Base-by-base conservation (phyloP, 2,329 filamentous ascomycete species). In the Fusarium sp. region DNA sequence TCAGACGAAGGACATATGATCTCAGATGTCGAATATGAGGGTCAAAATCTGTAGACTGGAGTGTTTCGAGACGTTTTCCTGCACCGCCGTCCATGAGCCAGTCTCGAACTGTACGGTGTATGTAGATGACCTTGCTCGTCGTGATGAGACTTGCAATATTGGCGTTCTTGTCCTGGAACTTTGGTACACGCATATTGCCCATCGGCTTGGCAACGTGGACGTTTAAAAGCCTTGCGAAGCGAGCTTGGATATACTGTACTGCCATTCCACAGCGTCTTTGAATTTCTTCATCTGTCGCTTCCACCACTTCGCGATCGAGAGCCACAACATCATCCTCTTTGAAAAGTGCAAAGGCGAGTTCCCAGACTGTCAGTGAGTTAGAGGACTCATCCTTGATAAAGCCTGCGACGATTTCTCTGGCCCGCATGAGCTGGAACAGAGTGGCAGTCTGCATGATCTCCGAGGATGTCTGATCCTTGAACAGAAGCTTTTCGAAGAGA, bases 1-100 rank as follows among this genome's bases (percentile, higher is more conserved):
- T 83, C 54, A 83, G 74, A 2, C 77, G 80, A 0, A 83, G 74
- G 5, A 83, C 61, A 13, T 66, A 66, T 35, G 64, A 67, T 17
- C 51, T 47, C 1, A 66, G 44, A 38, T 66, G 64, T 13, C 51
- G 64, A 24, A 67, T 20, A 31, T 67, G 64, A 7, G 64, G 26
- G 22, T 66, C 51, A 17, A 67, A 66, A 4, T n/a, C 33, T 22
- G 26, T 5, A 6, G 33, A 33, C 15, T 59, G 64, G 6, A 59
- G 24, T 7, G 33, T n/a, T 28, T 45, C 20, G 7, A 67, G 64
- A 6, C 62, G 61, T 8, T 31, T 55, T 35, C 47, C 47, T n/a
- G 36, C 58, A 5, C 58, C 48, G 4, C 48, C 48, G 3, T 67
- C 49, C n/a, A 67, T 49, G 3, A 67, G 31, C 64, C 64, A 67